These are phyloP conservation scores for Talaromyces adpressus DNA, from an alignment of 495 filamentous ascomycete species.

Conservation along the genomic window DNA sequence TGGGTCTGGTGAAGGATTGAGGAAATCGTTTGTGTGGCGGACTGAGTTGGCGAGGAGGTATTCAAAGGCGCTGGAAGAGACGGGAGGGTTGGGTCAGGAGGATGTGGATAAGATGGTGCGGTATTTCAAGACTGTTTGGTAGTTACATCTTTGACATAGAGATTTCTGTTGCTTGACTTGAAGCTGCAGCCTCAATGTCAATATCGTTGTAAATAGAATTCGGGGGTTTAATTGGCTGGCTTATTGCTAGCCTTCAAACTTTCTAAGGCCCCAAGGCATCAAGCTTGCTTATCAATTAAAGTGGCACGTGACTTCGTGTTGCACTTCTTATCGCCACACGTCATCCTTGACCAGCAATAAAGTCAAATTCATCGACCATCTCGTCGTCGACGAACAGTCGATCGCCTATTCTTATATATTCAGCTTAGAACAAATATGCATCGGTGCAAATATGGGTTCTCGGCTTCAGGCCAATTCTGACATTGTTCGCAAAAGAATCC, in stretches of 20 bases:
- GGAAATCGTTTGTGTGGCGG: conserved; percentile 9
- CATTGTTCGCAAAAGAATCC: conserved; percentile 76
- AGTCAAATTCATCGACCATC: neutral
- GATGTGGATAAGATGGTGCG: conserved; percentile 18
- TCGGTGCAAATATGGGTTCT: conserved; percentile 62
- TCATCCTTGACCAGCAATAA: neutral
- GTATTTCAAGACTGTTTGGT: conserved; percentile 13
- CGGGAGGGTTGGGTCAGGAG: conserved; percentile 8
- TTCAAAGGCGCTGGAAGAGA: conserved; percentile 12
- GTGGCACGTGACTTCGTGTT: conserved; percentile 1
- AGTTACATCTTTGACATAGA: neutral
- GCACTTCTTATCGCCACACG: conserved; percentile 6
- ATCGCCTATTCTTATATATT: conserved; percentile 1
- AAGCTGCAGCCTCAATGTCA: neutral
- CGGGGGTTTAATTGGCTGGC: neutral
- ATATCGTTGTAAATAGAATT: neutral
- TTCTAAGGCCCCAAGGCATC: neutral
- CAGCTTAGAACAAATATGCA: conserved; percentile 11
- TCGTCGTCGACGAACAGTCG: neutral
- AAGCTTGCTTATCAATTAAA: neutral
- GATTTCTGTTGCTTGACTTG: neutral
- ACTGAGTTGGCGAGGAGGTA: conserved; percentile 14
- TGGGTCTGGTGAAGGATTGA: neutral
- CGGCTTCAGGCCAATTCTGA: conserved; percentile 69
- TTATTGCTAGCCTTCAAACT: neutral